Evolutionary conservation across 2,329 filamentous ascomycete species (phyloP), one percentile per base, ranked within the genome.

Genomic region (Sporothrix luriei): DNA sequence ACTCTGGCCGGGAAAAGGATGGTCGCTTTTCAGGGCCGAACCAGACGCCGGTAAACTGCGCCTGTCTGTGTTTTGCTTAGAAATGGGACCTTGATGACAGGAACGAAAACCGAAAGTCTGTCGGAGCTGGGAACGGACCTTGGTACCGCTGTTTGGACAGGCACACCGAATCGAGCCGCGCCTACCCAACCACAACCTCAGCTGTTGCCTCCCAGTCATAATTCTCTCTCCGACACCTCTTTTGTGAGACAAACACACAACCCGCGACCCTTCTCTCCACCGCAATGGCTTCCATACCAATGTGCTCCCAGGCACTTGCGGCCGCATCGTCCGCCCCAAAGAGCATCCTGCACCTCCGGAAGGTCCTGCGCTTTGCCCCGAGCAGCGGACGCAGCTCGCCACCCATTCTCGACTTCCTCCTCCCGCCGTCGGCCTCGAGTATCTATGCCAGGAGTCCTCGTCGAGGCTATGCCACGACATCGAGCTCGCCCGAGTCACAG

Each of bases 341-440:
- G 48, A 29, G 40, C 16, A 26, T 52, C 1, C 1, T 67, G 6
- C 52, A 55, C 40, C 13, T 67, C 43, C 54, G 54, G 9, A 52
- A n/a, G 24, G 54, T 33, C 7, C 11, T 40, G 19, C 19, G 19
- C 10, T 29, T 51, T 24, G 46, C 26, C n/a, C 43, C 64, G 29
- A 21, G 26, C 46, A 38, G 9, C 33, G 10, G 33, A 13, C 73
- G 75, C 64, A 19, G 68, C 33, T 62, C 72, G 70, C 62, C 72
- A 38, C 75, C 78, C 21, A 76, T 82, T 59, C 78, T 82, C 68
- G 80, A 82, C 59, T 79, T 82, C 73, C 78, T 84, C 24, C 71
- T 81, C 43, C 83, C 82, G 2, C 52, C 65, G 4, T 59, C 59
- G 49, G 24, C 43, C 13, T n/a, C 21, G 24, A 54, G 9, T 40